Evolutionary conservation across 106 monocot species (phyloP).

Genomic region (Allium sativum): DNA sequence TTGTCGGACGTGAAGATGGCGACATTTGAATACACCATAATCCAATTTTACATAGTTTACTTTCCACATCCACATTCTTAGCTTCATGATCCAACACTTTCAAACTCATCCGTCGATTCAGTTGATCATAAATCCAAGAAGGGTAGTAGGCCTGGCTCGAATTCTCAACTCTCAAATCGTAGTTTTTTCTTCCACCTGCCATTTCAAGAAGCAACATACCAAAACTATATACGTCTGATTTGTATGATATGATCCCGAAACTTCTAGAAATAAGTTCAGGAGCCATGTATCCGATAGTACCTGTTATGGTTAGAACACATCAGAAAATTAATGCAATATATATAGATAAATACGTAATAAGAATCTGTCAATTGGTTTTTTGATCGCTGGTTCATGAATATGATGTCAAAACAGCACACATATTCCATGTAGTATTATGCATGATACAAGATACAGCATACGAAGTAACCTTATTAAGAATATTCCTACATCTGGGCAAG

Average conservation of each 20-base stretch:
- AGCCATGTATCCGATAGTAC: slow-evolving; percentile 22
- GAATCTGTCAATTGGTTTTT: too few species aligned
- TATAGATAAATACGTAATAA: too few species aligned
- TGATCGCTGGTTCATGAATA: too few species aligned
- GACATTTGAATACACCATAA: slow-evolving; percentile 14
- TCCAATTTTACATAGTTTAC: slow-evolving; percentile 3
- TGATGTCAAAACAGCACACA: too few species aligned
- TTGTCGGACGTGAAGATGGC: neutral
- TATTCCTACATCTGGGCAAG: too few species aligned
- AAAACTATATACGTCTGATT: slow-evolving; percentile 14
- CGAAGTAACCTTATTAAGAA: too few species aligned
- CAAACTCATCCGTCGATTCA: neutral
- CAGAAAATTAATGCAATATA: too few species aligned
- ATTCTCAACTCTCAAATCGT: neutral
- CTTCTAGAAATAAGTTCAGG: slow-evolving; percentile 21
- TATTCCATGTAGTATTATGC: too few species aligned
- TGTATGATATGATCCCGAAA: neutral
- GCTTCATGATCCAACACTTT: neutral
- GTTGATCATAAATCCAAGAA: slow-evolving; percentile 4
- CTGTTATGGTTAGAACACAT: neutral
- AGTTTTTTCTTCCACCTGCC: slow-evolving; percentile 1
- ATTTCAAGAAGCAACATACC: slow-evolving; percentile 18
- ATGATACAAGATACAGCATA: too few species aligned
- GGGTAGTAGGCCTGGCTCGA: slow-evolving; percentile 6
- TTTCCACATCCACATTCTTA: neutral